Base-by-base conservation (phyloP, 202 grass and related monocot species). In the Cymbopogon flexuosus region DNA sequence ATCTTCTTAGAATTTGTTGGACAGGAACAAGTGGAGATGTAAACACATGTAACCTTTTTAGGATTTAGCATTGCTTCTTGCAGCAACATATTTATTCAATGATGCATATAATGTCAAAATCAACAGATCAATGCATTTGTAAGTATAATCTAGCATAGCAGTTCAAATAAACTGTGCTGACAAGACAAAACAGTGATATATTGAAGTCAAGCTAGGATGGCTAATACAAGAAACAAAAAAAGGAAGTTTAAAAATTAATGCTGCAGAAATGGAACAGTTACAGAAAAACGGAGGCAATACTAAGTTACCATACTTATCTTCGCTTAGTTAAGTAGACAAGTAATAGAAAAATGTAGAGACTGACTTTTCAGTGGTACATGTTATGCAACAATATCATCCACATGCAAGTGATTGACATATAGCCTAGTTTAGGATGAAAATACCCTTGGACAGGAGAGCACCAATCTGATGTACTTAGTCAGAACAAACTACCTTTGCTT, bases 401-500 rank as follows among this genome's bases (percentile, higher is more conserved):
- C 4, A 41, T 31, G 18, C 11, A 84, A 56, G 10, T 60, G 19
- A 63, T 39, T 0, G 45, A 37, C 6, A 61, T 27, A 34, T 71
- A 71, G 27, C 36, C 39, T 39, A 79, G 46, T 75, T 72, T 74
- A 36, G 49, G 52, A 52, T 83, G 46, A 79, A 79, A 33, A 67
- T 4, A 59, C 59, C 42, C 36, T 9, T 5, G 68, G 12, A 54
- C 4, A 51, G 43, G 4, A 62, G 81, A 36, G 14, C 35, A 46
- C 22, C 12, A 68, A 79, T 61, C 13, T 62, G 46, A 83, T 75
- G 49, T 21, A 72, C 21, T 65, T 58, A 47, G 60, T 65, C 4
- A 52, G 70, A 92, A 77, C 15, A 79, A 45, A 70, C 68, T 68
- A 91, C 89, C 84, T 89, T 82, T 13, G 78, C 51, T 85, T 84